Conservation (phyloP, 139 green algal species). For the Ostreobium quekettii region DNA sequence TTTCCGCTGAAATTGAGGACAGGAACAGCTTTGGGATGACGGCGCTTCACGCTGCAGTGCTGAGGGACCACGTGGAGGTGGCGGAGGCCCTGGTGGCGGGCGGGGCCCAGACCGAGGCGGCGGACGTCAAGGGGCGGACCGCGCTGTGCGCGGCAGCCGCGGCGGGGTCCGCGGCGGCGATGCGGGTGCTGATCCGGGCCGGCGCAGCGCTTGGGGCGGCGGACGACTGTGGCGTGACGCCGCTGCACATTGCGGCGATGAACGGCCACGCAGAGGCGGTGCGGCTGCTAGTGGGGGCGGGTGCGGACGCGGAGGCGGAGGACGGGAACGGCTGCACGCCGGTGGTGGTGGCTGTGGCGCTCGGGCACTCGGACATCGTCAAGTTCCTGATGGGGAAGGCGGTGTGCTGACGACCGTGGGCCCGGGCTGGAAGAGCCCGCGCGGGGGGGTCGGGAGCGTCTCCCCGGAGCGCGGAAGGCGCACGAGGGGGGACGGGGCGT, state of each 20-base stretch:
- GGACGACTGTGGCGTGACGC: neutral
- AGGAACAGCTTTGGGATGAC: neutral
- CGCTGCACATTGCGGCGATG: constrained; percentile 42
- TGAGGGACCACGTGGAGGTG: neutral
- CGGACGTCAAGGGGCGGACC: constrained; percentile 2
- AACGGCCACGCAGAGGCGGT: constrained; percentile 36
- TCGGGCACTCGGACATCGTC: neutral
- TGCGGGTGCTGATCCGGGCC: neutral
- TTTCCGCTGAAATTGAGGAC: neutral
- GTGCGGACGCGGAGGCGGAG: constrained; percentile 29
- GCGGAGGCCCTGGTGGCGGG: neutral
- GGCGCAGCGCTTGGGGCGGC: neutral
- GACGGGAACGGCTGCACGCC: constrained; percentile 37
- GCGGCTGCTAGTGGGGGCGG: constrained; percentile 27
- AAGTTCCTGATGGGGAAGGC: constrained; percentile 6
- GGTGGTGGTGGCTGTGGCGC: constrained; percentile 11
- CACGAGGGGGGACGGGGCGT: no score
- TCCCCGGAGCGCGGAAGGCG: no score
- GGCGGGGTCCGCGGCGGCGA: neutral
- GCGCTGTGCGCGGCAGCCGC: constrained; percentile 6
- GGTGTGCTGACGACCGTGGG: no score
- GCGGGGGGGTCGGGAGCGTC: no score
- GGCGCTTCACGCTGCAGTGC: neutral
- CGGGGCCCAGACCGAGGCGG: neutral
- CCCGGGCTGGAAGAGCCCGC: no score